These are phyloP conservation scores for Hydnomerulius pinastri DNA, from an alignment of 768 basidiomycete genomes.

Conservation along the genomic window DNA sequence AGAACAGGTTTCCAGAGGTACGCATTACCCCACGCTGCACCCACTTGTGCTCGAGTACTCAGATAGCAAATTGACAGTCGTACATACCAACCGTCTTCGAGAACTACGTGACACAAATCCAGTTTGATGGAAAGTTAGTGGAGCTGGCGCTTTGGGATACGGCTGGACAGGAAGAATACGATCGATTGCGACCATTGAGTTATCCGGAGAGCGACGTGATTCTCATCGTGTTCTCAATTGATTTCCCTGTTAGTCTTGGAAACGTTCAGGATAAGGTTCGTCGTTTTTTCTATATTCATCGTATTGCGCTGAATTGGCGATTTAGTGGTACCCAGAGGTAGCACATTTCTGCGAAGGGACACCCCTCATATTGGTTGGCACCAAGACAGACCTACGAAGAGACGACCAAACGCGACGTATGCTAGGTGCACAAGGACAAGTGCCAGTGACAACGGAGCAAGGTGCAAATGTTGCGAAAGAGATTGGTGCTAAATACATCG, in stretches of 20 bases:
- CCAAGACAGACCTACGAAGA: constrained; percentile 87
- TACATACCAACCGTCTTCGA: constrained; percentile 95
- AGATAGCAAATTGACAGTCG: constrained; percentile 50
- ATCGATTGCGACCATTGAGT: constrained; percentile 80
- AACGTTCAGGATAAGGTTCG: constrained; percentile 89
- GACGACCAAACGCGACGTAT: constrained; percentile 87
- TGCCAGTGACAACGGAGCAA: constrained; percentile 80
- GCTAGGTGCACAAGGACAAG: constrained; percentile 86
- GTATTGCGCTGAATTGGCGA: constrained; percentile 11
- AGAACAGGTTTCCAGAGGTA: constrained; percentile 96
- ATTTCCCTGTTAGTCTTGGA: constrained; percentile 87
- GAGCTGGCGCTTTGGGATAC: constrained; percentile 99
- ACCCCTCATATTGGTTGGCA: constrained; percentile 89
- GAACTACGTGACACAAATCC: constrained; percentile 87
- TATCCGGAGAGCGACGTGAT: constrained; percentile 91
- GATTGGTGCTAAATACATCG: constrained; percentile 91
- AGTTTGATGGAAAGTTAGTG: constrained; percentile 85
- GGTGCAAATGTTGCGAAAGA: constrained; percentile 86
- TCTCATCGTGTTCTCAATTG: constrained; percentile 91
- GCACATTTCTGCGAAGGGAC: constrained; percentile 90
- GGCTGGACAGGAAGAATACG: constrained; percentile 96
- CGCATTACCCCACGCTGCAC: constrained; percentile 22
- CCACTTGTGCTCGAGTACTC: constrained; percentile 15
- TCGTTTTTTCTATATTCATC: not conserved
- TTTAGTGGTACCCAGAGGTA: constrained; percentile 90